Evolutionary conservation across 371 early-diverging fungal species (phyloP).

Genomic region (Syncephalastrum monosporum): DNA sequence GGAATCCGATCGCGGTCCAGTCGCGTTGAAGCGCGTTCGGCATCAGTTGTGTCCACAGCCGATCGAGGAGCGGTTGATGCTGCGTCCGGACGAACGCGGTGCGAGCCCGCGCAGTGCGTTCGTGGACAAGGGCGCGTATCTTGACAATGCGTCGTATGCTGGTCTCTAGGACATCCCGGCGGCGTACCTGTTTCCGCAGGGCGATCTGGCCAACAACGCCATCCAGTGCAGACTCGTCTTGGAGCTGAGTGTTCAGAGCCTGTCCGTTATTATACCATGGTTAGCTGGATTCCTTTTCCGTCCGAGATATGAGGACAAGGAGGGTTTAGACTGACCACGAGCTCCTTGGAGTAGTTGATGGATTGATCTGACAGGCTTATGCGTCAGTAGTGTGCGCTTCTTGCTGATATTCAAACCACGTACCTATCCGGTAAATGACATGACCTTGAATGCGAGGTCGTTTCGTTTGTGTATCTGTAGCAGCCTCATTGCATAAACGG

Average conservation of each 20-base stretch:
- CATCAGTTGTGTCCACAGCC: no score
- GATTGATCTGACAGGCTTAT: conserved; percentile 39
- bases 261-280: not conserved
- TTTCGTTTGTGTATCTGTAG: not conserved
- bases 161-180: conserved; percentile 35
- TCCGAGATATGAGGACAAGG: no score
- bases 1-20: conserved; percentile 63
- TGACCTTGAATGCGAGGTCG: conserved; percentile 8
- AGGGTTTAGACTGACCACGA: conserved; percentile 17
- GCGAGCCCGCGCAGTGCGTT: not conserved
- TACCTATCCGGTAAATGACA: conserved; percentile 21
- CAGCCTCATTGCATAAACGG: conserved; percentile 53
- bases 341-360: conserved; percentile 53
- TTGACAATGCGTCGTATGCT: conserved; percentile 69
- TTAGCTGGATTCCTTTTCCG: not conserved
- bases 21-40: no score
- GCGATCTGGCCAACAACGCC: conserved; percentile 42
- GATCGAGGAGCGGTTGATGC: no score
- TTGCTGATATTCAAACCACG: not conserved
- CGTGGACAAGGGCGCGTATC: conserved; percentile 15
- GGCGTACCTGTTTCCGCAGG: conserved; percentile 53
- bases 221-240: conserved; percentile 45
- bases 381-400: not conserved
- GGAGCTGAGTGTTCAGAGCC: conserved; percentile 39
- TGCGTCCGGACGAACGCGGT: conserved; percentile 5